Base-by-base conservation (phyloP, 352 stramenopile genomes). In the Phytopythium montanum region DNA sequence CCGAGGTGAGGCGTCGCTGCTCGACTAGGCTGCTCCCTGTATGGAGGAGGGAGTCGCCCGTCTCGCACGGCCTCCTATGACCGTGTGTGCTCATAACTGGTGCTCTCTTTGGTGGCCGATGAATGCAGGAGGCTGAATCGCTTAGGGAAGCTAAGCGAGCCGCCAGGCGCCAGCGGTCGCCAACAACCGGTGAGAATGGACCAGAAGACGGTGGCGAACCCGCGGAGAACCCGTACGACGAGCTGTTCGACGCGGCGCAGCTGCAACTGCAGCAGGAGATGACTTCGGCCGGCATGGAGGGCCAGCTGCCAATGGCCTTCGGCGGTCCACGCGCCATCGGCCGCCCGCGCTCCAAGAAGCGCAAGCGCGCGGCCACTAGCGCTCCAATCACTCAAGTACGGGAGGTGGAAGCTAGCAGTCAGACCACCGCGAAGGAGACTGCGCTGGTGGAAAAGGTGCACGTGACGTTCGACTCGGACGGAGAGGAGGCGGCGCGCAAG, bases 391-490 rank as follows among this genome's bases (percentile, higher is more conserved):
- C 6, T 31, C 3, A 45, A 3, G n/a, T 21, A 33, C 3, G 58
- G 45, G 33, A 65, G 16, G 54, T 52, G 13, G 23, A 38, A 38
- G 14, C 19, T 44, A 34, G 36, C 14, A 18, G 29, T 55, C 41
- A 34, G 56, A 9, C 29, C 3, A 6, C 19, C n/a, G 45, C 23
- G 16, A 45, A 44, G 36, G 52, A 72, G 57, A 78, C 56, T n/a
- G 55, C 55, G 1, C 55, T 73, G 45, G 50, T 81, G 18, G 69
- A 86, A 23, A 89, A 91, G 51, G 54, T 89, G 42, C 81, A 81
- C 26, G 71, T 91, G 21, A 72, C 75, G 23, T 89, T 78, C 61
- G 70, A 87, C 66, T 89, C 81, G 8, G 77, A 91, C 55, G 81
- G 79, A 21, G 79, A 86, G 61, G 73, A 83, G 14, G 53, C 56